Evolutionary conservation across 1,284 basidiomycete species (phyloP).

Genomic region (Rhodotorula sp.): DNA sequence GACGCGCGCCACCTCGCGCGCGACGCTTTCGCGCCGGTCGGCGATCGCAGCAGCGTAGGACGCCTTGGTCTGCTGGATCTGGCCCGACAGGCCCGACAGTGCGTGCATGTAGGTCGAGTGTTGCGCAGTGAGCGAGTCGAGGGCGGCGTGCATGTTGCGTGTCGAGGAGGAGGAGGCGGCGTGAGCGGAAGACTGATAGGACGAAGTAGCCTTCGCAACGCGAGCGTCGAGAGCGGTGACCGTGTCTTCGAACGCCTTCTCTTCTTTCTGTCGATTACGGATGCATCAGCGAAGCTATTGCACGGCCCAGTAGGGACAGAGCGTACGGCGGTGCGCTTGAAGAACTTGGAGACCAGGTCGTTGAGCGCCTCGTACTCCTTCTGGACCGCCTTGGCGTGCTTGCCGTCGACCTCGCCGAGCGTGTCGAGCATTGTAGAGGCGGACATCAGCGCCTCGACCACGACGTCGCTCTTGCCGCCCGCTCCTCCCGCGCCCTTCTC

Average conservation of each 20-base stretch:
- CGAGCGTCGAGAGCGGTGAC: constrained; percentile 25
- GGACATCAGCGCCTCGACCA: constrained; percentile 14
- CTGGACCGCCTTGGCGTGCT: constrained; percentile 23
- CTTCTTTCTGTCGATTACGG: constrained; percentile 30
- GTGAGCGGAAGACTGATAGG: constrained; percentile 17
- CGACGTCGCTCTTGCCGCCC: background rate
- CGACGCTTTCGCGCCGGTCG: constrained; percentile 10
- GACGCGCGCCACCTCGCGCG: constrained; percentile 13
- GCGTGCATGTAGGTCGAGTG: constrained; percentile 14
- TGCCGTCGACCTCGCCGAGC: constrained; percentile 18
- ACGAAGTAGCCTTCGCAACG: constrained; percentile 25
- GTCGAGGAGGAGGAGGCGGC: background rate
- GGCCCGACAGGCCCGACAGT: constrained; percentile 10
- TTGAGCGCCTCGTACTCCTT: constrained; percentile 35
- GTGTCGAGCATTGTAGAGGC: constrained; percentile 14
- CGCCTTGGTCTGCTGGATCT: constrained; percentile 8
- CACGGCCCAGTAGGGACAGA: background rate
- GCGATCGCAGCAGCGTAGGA: constrained; percentile 16
- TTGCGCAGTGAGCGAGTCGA: constrained; percentile 24
- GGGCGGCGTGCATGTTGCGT: constrained; percentile 13
- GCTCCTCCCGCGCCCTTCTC: constrained; percentile 4
- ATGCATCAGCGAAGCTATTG: background rate
- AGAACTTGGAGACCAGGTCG: constrained; percentile 12
- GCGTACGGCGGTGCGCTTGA: constrained; percentile 29
- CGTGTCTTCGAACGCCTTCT: constrained; percentile 29